Evolutionary conservation across 2,329 filamentous ascomycete species (phyloP).

Genomic region (Cladorrhinum sp.): DNA sequence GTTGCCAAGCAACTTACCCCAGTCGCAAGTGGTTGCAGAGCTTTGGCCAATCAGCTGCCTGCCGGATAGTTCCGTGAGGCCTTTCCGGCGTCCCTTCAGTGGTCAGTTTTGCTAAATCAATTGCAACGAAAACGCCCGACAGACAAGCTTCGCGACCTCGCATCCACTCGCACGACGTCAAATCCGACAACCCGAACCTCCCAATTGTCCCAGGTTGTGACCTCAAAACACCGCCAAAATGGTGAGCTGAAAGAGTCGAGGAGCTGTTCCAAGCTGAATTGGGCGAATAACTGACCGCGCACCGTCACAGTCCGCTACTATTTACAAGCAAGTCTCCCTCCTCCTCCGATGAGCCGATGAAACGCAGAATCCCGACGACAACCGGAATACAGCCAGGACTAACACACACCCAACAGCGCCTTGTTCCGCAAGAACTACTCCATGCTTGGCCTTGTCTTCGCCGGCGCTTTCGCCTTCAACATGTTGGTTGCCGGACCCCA

Average conservation of each 20-base stretch:
- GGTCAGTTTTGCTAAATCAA: slow-evolving; percentile 27
- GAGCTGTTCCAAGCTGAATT: no score
- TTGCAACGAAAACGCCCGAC: slow-evolving; percentile 19
- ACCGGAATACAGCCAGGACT: slow-evolving; percentile 16
- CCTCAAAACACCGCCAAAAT: slow-evolving; percentile 45
- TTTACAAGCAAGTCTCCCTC: slow-evolving; percentile 57
- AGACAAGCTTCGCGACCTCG: slow-evolving; percentile 17
- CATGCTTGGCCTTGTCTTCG: slow-evolving; percentile 86
- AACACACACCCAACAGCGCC: slow-evolving; percentile 52
- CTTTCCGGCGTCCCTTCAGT: slow-evolving; percentile 25
- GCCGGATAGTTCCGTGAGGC: slow-evolving; percentile 27
- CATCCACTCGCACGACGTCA: slow-evolving; percentile 20
- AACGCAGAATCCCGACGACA: background rate
- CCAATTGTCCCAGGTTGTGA: slow-evolving; percentile 20
- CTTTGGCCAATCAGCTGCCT: slow-evolving; percentile 36
- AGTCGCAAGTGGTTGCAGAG: slow-evolving; percentile 17
- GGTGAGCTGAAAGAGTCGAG: slow-evolving; percentile 45
- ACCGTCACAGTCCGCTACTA: slow-evolving; percentile 37
- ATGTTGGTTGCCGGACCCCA: slow-evolving; percentile 64
- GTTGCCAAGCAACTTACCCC: background rate
- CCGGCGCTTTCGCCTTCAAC: slow-evolving; percentile 84
- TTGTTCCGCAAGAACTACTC: slow-evolving; percentile 83
- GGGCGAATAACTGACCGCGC: slow-evolving; percentile 7
- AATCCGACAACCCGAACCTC: slow-evolving; percentile 14
- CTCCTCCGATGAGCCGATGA: slow-evolving; percentile 2